phyloP scores from a whole-genome alignment of 495 filamentous ascomycete species.

The Alectoria sarmentosa region DNA sequence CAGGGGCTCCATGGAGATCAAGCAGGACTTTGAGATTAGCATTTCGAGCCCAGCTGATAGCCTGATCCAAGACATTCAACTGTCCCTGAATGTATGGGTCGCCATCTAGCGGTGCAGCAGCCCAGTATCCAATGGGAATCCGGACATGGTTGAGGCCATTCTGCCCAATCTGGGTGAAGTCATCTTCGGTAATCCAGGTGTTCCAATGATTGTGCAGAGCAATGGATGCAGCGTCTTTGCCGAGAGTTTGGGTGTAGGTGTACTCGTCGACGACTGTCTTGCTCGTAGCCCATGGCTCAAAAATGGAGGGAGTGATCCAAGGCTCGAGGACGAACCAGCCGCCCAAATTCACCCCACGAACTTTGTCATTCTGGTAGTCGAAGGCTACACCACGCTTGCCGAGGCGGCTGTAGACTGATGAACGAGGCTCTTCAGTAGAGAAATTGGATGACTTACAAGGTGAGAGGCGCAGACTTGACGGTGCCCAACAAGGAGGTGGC shows the following conservation, averaged over 20 bases:
- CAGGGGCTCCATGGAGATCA: conserved; percentile 49
- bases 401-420: conserved; percentile 29
- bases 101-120: conserved; percentile 47
- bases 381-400: conserved; percentile 34
- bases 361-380: conserved; percentile 32
- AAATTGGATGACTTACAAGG: conserved; percentile 29
- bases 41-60: conserved; percentile 59
- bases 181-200: conserved; percentile 57
- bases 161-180: conserved; percentile 58
- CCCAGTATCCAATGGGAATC: conserved; percentile 79
- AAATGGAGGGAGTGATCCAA: conserved; percentile 63
- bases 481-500: conserved; percentile 34
- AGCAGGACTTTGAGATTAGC: conserved; percentile 36
- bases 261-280: conserved; percentile 57
- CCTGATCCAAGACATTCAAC: conserved; percentile 55
- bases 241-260: conserved; percentile 46
- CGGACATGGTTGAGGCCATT: conserved; percentile 68
- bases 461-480: conserved; percentile 31
- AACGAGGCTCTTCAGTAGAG: conserved; percentile 10
- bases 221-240: conserved; percentile 40
- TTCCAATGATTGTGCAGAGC: conserved; percentile 51
- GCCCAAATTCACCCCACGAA: conserved; percentile 43
- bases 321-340: conserved; percentile 49
- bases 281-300: conserved; percentile 35
- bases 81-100: conserved; percentile 73